Conservation (phyloP, 2,329 filamentous ascomycete species). For the Pochonia chlamydosporia region DNA sequence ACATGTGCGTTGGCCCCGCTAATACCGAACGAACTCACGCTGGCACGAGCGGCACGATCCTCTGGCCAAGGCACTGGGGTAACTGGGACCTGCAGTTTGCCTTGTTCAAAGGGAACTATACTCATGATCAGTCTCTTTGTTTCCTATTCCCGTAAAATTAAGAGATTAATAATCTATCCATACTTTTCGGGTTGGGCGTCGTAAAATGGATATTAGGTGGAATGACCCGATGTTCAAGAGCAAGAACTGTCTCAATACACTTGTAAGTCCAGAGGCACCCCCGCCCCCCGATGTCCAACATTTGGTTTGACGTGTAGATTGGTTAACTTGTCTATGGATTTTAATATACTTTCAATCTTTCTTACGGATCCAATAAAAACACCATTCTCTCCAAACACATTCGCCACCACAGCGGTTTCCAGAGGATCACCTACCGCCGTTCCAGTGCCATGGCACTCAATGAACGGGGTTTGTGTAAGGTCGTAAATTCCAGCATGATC, state of each 20-base stretch:
- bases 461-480: conserved; percentile 21
- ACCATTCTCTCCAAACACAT: conserved; percentile 20
- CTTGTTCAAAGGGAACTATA: conserved; percentile 20
- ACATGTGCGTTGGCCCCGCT: conserved; percentile 30
- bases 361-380: conserved; percentile 23
- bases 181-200: conserved; percentile 26
- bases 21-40: conserved; percentile 29
- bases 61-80: conserved; percentile 25
- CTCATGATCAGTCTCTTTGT: no score
- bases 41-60: conserved; percentile 20
- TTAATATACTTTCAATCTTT: no score
- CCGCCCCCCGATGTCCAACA: conserved; percentile 40
- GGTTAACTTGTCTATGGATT: no score
- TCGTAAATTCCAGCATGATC: no score
- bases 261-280: conserved; percentile 34
- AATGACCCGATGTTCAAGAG: conserved; percentile 32
- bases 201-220: conserved; percentile 34
- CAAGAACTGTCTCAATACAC: conserved; percentile 37
- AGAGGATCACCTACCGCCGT: conserved; percentile 30
- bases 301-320: conserved; percentile 32
- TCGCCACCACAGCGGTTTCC: conserved; percentile 27
- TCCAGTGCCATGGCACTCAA: conserved; percentile 35
- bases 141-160: no score
- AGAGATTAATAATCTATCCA: no score
- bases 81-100: conserved; percentile 23